These are phyloP conservation scores for Claviceps lovelessii DNA, from an alignment of 2,329 filamentous ascomycete genomes.

Conservation along the genomic window DNA sequence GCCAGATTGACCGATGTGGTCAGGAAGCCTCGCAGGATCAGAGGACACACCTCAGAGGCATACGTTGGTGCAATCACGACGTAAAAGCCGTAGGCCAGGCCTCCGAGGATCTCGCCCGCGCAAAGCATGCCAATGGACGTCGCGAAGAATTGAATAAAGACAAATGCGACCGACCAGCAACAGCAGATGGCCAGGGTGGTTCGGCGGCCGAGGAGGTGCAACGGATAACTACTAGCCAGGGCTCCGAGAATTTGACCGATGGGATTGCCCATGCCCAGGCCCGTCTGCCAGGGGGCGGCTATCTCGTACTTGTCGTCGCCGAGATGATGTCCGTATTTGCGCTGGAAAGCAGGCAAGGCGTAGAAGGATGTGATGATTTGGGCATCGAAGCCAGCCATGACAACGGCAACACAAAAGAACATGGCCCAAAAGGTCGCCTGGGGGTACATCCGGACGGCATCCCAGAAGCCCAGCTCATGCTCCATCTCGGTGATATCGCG, in stretches of 20 bases:
- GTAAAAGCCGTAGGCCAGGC: constrained; percentile 46
- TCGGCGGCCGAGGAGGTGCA: constrained; percentile 29
- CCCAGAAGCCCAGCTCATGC: constrained; percentile 14
- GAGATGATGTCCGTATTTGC: constrained; percentile 17
- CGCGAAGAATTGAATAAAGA: constrained; percentile 51
- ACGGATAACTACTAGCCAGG: constrained; percentile 12
- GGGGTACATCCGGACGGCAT: constrained; percentile 25
- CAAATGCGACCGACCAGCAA: constrained; percentile 32
- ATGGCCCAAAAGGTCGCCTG: constrained; percentile 17
- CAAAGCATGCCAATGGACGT: constrained; percentile 39
- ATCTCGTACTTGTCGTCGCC: constrained; percentile 24
- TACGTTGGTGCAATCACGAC: constrained; percentile 45
- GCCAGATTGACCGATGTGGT: constrained; percentile 48
- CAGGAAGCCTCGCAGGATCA: constrained; percentile 40
- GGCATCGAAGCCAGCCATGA: constrained; percentile 21
- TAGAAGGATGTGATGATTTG: constrained; percentile 26
- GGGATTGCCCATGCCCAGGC: constrained; percentile 28
- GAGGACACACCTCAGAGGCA: constrained; percentile 45
- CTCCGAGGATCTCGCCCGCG: constrained; percentile 46
- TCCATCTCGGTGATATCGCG: constrained; percentile 11
- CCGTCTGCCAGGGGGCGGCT: constrained; percentile 34
- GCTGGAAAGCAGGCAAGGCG: constrained; percentile 19
- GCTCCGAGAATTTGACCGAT: constrained; percentile 34
- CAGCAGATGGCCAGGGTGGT: constrained; percentile 31
- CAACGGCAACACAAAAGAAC: constrained; percentile 16